These are phyloP conservation scores for Boletus sp. DNA, from an alignment of 1,284 basidiomycete genomes.

Conservation along the genomic window DNA sequence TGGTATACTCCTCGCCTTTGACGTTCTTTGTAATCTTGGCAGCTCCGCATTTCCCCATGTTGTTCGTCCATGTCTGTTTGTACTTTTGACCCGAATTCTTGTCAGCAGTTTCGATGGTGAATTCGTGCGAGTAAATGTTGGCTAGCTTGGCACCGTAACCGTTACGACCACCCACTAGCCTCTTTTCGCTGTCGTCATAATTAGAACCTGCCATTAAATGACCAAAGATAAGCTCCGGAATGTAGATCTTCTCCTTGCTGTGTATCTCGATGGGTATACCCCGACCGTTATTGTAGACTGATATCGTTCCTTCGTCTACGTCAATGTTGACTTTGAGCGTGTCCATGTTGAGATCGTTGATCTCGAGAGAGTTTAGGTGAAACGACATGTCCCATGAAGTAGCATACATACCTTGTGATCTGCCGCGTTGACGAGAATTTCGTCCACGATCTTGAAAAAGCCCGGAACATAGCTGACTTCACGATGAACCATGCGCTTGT, in stretches of 20 bases:
- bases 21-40: slow-evolving; percentile 92
- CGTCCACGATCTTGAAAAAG: slow-evolving; percentile 99
- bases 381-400: neutral
- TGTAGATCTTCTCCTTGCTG: slow-evolving; percentile 89
- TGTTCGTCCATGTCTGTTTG: slow-evolving; percentile 91
- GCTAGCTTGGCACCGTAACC: slow-evolving; percentile 98
- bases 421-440: slow-evolving; percentile 98
- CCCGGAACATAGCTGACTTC: slow-evolving; percentile 94
- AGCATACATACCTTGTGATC: slow-evolving; percentile 84
- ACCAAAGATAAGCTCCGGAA: slow-evolving; percentile 97
- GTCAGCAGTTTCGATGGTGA: slow-evolving; percentile 97
- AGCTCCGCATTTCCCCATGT: slow-evolving; percentile 86
- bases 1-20: slow-evolving; percentile 89
- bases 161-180: slow-evolving; percentile 97
- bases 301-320: slow-evolving; percentile 80
- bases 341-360: slow-evolving; percentile 88
- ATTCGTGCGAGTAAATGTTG: slow-evolving; percentile 97
- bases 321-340: slow-evolving; percentile 86
- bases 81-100: slow-evolving; percentile 87
- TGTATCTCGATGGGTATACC: slow-evolving; percentile 98
- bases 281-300: slow-evolving; percentile 92
- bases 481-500: slow-evolving; percentile 75
- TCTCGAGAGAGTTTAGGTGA: slow-evolving; percentile 43
- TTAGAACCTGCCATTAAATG: slow-evolving; percentile 95
- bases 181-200: slow-evolving; percentile 99